phyloP scores from a whole-genome alignment of 495 filamentous ascomycete species.

The Aspergillus leporis region DNA sequence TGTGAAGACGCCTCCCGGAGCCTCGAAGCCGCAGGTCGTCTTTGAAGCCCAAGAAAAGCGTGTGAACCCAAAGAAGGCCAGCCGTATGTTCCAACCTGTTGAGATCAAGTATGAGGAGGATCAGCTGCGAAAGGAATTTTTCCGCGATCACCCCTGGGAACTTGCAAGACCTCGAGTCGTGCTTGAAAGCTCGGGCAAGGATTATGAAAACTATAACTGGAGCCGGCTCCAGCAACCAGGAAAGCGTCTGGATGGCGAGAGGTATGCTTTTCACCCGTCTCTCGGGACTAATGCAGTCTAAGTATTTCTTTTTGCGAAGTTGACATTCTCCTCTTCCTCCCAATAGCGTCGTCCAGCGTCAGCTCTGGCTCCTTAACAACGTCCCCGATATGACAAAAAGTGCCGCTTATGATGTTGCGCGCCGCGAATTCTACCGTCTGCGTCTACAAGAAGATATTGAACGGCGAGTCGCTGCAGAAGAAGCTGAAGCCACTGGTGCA shows the following conservation, averaged over 20 bases:
- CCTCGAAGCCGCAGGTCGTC: constrained; percentile 37
- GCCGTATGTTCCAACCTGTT: constrained; percentile 77
- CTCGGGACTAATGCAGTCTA: not conserved
- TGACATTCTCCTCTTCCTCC: constrained; percentile 20
- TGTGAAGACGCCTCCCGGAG: constrained; percentile 38
- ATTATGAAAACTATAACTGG: constrained; percentile 78
- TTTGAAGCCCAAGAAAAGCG: constrained; percentile 43
- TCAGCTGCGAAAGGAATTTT: constrained; percentile 75
- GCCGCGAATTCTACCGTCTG: constrained; percentile 85
- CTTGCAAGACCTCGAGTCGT: constrained; percentile 84
- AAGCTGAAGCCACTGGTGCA: constrained; percentile 81
- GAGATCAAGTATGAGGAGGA: constrained; percentile 84
- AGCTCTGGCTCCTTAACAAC: constrained; percentile 78
- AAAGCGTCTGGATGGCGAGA: constrained; percentile 80
- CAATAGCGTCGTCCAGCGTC: constrained; percentile 85
- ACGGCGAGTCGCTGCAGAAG: constrained; percentile 81
- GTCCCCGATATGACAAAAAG: constrained; percentile 56
- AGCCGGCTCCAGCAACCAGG: constrained; percentile 75
- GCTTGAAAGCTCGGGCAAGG: constrained; percentile 82
- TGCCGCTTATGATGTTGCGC: constrained; percentile 81
- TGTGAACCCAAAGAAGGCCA: constrained; percentile 59
- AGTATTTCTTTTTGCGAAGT: not conserved
- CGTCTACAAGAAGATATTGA: constrained; percentile 82
- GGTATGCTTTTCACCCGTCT: constrained; percentile 48
- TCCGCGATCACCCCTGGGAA: constrained; percentile 95